These are phyloP conservation scores for Ophiostoma ulmi DNA, from an alignment of 2,329 filamentous ascomycete genomes.

Conservation along the genomic window DNA sequence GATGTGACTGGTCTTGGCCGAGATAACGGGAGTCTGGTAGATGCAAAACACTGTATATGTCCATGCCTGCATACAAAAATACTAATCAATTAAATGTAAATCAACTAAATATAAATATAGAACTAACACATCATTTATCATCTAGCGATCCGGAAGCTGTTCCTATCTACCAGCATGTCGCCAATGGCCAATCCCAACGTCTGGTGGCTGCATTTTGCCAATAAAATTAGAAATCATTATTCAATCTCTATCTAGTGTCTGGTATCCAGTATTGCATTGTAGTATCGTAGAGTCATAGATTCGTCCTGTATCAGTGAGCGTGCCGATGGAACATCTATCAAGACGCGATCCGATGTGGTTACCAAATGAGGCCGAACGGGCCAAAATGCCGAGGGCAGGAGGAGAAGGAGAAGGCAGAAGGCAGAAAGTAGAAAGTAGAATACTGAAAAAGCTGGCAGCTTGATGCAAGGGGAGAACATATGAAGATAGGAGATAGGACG, in stretches of 20 bases:
- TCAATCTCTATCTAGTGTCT: slow-evolving; percentile 1
- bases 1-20: not conserved
- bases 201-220: not conserved
- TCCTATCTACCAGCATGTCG: not conserved
- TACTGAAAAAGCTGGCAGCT: not conserved
- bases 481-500: not conserved
- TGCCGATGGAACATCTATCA: not conserved
- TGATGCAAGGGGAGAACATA: not conserved
- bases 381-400: not conserved
- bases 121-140: not conserved
- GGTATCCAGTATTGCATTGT: not conserved
- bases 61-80: not conserved
- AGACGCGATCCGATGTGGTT: not conserved
- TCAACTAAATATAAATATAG: not conserved
- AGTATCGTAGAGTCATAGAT: slow-evolving; percentile 8
- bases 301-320: not conserved
- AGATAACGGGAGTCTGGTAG: not conserved
- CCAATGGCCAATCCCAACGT: not conserved
- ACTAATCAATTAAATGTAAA: too few species aligned
- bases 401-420: not conserved
- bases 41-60: too few species aligned
- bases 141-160: slow-evolving; percentile 8
- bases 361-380: not conserved
- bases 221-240: not conserved
- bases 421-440: too few species aligned